Evolutionary conservation across 805 yeast genomes (phyloP).

Genomic region (Wickerhamomyces rabaulensis): DNA sequence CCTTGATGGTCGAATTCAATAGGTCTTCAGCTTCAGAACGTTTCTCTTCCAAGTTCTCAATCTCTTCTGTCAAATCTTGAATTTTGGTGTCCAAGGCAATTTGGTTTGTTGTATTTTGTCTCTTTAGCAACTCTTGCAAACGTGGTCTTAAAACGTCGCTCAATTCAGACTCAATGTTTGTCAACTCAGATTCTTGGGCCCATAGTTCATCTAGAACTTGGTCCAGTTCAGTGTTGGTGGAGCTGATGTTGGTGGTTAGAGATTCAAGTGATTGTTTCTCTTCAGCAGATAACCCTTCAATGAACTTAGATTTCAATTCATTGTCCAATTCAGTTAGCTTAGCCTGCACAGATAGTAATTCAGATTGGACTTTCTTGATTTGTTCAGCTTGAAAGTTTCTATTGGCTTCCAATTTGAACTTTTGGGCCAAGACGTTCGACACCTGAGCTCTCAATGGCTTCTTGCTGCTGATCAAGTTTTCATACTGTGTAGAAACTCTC

Average conservation of each 20-base stretch:
- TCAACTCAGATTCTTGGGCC: slow-evolving; percentile 41
- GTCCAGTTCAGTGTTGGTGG: slow-evolving; percentile 36
- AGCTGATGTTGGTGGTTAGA: slow-evolving; percentile 32
- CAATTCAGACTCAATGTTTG: slow-evolving; percentile 49
- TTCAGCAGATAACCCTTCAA: slow-evolving; percentile 40
- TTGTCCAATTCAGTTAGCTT: slow-evolving; percentile 32
- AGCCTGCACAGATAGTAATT: slow-evolving; percentile 20
- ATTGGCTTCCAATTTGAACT: slow-evolving; percentile 40
- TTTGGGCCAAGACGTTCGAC: slow-evolving; percentile 37
- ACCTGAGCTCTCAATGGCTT: slow-evolving; percentile 40
- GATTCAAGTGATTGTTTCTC: slow-evolving; percentile 41
- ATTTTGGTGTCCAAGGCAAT: slow-evolving; percentile 13
- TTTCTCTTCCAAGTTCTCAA: slow-evolving; percentile 26
- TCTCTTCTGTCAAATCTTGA: slow-evolving; percentile 15
- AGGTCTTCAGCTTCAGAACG: slow-evolving; percentile 23
- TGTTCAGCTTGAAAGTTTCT: slow-evolving; percentile 18
- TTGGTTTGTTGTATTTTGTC: slow-evolving; percentile 16
- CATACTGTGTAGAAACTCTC: slow-evolving; percentile 31
- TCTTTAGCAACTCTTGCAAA: slow-evolving; percentile 31
- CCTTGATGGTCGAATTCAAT: slow-evolving; percentile 23
- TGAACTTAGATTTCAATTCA: slow-evolving; percentile 53
- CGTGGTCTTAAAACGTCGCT: slow-evolving; percentile 54
- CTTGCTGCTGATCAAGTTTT: slow-evolving; percentile 34
- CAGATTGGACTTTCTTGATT: background rate
- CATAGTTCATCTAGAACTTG: slow-evolving; percentile 34